Conservation (phyloP, 2,329 filamentous ascomycete species). For the Aureobasidium leucospermi region DNA sequence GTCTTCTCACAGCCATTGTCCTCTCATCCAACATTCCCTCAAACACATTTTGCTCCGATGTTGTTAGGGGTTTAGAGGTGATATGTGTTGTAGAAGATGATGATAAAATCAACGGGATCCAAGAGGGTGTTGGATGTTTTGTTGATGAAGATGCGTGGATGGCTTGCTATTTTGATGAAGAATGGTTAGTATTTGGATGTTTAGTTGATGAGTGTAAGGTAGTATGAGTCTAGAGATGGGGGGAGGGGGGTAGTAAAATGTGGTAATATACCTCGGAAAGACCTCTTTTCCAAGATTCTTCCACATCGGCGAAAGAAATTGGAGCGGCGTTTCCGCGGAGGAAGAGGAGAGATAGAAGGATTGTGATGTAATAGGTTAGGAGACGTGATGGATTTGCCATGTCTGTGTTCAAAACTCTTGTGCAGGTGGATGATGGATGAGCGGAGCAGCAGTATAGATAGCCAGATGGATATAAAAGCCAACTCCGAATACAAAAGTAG, state of each 20-base stretch:
- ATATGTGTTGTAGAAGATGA: no score
- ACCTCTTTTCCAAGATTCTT: constrained; percentile 9
- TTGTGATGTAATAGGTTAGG: background rate
- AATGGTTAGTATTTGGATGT: no score
- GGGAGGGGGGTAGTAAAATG: background rate
- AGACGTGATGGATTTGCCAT: background rate
- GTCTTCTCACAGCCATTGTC: constrained; percentile 1
- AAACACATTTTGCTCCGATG: background rate
- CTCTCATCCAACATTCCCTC: background rate
- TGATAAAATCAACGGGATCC: background rate
- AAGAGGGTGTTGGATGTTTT: background rate
- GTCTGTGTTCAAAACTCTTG: no score
- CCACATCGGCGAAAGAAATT: background rate
- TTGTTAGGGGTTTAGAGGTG: background rate
- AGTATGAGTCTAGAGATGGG: background rate
- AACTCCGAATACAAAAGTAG: no score
- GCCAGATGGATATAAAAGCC: no score
- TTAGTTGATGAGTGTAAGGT: no score
- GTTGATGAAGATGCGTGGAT: background rate
- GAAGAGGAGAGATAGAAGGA: background rate
- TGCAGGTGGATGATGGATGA: no score
- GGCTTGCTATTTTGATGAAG: background rate
- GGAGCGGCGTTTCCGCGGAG: background rate
- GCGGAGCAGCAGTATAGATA: no score
- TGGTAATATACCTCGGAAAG: constrained; percentile 5